Base-by-base conservation (phyloP, 495 filamentous ascomycete genomes). In the Lophiostoma macrostomum region DNA sequence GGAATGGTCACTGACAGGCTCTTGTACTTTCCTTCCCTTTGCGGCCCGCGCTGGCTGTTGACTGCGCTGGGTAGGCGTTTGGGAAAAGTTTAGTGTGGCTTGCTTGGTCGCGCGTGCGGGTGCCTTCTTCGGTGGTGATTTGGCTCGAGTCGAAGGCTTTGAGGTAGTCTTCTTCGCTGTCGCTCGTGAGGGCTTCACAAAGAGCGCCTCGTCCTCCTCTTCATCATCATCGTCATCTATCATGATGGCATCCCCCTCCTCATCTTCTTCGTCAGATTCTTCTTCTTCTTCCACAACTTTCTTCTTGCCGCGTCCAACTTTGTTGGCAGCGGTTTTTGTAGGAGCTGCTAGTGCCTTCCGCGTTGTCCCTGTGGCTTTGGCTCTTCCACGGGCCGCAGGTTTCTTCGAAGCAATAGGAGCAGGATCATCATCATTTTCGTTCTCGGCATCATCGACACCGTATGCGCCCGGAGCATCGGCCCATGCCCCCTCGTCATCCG, bases 401-500 rank as follows among this genome's bases (percentile, higher is more conserved):
- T 54, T 52, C 60, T 60, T 44, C 53, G 67, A 16, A 45, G 62
- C 18, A 20, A 45, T 20, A 30, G 61, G 42, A 48, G 73, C 68
- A 54, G 67, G 69, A 38, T 78, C 73, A 27, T 67, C 72, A 53
- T 73, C 69, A 16, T 76, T 74, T 57, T 72, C 69, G 10, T 79
- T 78, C 39, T 77, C 79, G 30, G 74, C 73, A 37, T 83, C 78
- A 2, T 75, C 76, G 53, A 72, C 73, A 30, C 80, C 74, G n/a
- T 86, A 69, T 10, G 88, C 88, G 0, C 80, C 81, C 0, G 85
- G 81, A 48, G 90, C 80, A 50, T 93, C 86, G 35, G 81, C 82
- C 93, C 93, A 97, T 25, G 74, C 68, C 29, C 94, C 93, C 46
- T 96, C 84, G 29, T 88, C 66, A 53, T 97, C 91, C 3, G 78